Evolutionary conservation across 257 asterid genomes (phyloP).

Genomic region (Capsicum pubescens): DNA sequence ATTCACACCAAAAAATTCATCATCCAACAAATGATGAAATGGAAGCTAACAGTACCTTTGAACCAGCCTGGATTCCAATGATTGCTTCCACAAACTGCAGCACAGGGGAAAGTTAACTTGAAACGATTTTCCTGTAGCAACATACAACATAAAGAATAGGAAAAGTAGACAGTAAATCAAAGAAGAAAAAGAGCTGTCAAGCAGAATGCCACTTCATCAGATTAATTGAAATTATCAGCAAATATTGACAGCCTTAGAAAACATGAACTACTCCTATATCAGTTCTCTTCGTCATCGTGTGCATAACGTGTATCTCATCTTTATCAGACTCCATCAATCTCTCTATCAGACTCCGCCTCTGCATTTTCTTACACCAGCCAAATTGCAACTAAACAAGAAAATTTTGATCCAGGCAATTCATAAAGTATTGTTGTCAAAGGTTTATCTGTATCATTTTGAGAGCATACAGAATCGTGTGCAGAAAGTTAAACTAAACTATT

Average conservation of each 20-base stretch:
- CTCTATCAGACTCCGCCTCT: not conserved
- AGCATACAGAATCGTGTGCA: too few relatives aligned
- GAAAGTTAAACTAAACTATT: too few relatives aligned
- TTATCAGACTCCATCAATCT: not conserved
- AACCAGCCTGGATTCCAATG: slow-evolving; percentile 69
- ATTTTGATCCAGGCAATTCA: not conserved
- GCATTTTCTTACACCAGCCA: not conserved
- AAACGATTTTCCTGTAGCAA: slow-evolving; percentile 21
- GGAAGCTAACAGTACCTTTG: slow-evolving; percentile 51
- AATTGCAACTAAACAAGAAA: not conserved
- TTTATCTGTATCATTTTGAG: not conserved
- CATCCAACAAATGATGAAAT: too few relatives aligned
- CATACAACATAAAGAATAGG: not conserved
- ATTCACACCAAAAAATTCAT: too few relatives aligned
- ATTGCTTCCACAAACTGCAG: slow-evolving; percentile 91
- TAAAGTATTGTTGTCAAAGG: not conserved
- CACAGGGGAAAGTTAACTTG: not conserved
- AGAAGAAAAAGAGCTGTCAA: not conserved
- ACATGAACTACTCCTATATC: not conserved
- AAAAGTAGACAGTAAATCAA: not conserved
- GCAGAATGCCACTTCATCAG: not conserved
- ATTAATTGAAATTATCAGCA: slow-evolving; percentile 1
- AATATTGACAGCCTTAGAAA: slow-evolving; percentile 4
- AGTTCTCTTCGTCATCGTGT: not conserved
- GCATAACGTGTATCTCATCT: not conserved